Percentiles rank a stretch among this genome's conserved stretches.
phyloP scores from a whole-genome alignment of 1,284 basidiomycete species.

The Mycocalia duriaeana region DNA sequence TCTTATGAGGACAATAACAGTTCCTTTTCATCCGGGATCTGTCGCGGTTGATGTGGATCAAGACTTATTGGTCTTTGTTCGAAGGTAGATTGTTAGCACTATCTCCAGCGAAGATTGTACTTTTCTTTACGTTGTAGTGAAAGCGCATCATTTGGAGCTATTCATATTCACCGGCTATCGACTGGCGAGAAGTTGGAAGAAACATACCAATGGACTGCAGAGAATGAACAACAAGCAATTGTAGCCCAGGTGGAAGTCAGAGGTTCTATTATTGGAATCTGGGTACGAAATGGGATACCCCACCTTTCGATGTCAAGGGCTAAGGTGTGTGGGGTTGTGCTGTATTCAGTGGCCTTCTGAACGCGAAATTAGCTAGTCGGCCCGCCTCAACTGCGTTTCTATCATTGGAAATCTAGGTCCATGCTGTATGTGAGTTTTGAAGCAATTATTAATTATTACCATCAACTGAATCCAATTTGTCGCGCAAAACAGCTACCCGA shows the following conservation, averaged over 20 bases:
- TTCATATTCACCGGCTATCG: neutral
- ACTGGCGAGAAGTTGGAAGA: neutral
- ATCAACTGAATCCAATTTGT: neutral
- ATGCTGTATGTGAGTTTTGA: neutral
- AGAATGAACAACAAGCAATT: neutral
- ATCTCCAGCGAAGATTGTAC: neutral
- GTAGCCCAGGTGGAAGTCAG: conserved; percentile 1
- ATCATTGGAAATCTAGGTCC: neutral
- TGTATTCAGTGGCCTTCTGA: too few species aligned
- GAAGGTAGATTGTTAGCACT: neutral
- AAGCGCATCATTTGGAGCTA: neutral
- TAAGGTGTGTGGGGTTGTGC: neutral
- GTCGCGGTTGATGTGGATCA: conserved; percentile 1
- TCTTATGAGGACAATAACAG: neutral
- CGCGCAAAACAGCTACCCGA: neutral
- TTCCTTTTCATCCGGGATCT: neutral
- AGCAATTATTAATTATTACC: neutral
- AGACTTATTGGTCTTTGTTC: neutral
- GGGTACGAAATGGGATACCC: neutral
- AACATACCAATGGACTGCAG: neutral
- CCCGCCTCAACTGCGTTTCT: conserved; percentile 1
- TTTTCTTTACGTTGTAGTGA: neutral
- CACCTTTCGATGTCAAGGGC: neutral
- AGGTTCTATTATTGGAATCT: neutral
- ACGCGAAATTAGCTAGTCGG: neutral